These are phyloP conservation scores for Nemania bipapillata DNA, from an alignment of 2,329 filamentous ascomycete species.

Conservation along the genomic window DNA sequence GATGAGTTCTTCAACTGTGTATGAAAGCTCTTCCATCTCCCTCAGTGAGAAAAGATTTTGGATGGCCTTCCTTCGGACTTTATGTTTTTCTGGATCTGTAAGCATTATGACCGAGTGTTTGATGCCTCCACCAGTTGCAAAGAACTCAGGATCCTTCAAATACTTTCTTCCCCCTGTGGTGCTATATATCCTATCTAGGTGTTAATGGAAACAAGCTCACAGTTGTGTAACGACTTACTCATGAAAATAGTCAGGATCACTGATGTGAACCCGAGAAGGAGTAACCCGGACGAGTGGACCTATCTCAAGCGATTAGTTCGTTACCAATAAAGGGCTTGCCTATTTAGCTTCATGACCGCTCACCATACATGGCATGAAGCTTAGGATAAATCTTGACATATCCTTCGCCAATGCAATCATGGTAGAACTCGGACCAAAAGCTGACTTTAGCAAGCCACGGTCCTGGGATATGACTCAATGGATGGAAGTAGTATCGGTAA, in stretches of 20 bases:
- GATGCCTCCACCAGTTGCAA: constrained; percentile 31
- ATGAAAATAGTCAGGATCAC: constrained; percentile 30
- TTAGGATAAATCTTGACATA: constrained; percentile 32
- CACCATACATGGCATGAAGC: constrained; percentile 34
- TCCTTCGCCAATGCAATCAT: constrained; percentile 27
- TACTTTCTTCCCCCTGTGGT: constrained; percentile 25
- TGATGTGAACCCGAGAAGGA: constrained; percentile 30
- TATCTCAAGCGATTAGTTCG: not conserved
- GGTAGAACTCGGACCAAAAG: constrained; percentile 34
- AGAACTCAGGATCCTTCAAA: constrained; percentile 34
- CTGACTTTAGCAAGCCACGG: constrained; percentile 17
- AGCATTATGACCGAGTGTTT: constrained; percentile 32
- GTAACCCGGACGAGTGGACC: constrained; percentile 31
- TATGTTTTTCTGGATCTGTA: constrained; percentile 28
- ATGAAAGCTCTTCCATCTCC: constrained; percentile 31
- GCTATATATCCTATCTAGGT: constrained; percentile 22
- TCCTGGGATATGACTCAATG: constrained; percentile 27
- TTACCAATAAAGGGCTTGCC: no score
- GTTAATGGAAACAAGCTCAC: not conserved
- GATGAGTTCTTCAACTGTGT: constrained; percentile 23
- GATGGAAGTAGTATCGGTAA: constrained; percentile 28
- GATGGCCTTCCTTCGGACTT: constrained; percentile 19
- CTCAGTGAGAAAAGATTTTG: constrained; percentile 29
- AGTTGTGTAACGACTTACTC: constrained; percentile 16
- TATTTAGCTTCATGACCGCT: not conserved